phyloP scores from a whole-genome alignment of 352 stramenopile species.

The Phytopythium helicoides region DNA sequence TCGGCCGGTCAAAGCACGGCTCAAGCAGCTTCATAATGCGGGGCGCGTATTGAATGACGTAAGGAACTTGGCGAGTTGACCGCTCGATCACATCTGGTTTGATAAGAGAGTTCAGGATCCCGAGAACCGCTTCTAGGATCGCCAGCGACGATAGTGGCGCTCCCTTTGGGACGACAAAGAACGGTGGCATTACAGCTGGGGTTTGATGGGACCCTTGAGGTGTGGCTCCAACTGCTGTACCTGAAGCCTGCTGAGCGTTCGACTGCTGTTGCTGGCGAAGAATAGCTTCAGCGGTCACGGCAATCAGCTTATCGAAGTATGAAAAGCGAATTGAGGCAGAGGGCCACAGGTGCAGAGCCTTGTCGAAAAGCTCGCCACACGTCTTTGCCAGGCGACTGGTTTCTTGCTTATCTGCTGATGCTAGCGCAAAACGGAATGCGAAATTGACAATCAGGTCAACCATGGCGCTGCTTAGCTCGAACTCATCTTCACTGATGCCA shows the following conservation, averaged over 20 bases:
- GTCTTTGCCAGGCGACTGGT: constrained; percentile 87
- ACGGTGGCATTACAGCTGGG: constrained; percentile 65
- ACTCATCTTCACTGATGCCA: constrained; percentile 74
- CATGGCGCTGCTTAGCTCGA: constrained; percentile 84
- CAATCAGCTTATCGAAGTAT: constrained; percentile 91
- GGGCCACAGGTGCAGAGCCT: constrained; percentile 81
- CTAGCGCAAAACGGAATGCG: constrained; percentile 82
- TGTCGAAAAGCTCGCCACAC: constrained; percentile 87
- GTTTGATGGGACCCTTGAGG: constrained; percentile 16
- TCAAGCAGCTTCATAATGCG: constrained; percentile 89
- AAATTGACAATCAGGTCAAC: constrained; percentile 93
- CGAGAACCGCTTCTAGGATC: constrained; percentile 84
- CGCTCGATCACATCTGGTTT: constrained; percentile 68
- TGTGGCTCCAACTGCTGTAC: constrained; percentile 5
- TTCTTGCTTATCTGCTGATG: constrained; percentile 88
- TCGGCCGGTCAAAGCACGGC: constrained; percentile 85
- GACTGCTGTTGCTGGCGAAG: constrained; percentile 74
- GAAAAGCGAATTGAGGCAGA: constrained; percentile 86
- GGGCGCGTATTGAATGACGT: constrained; percentile 85
- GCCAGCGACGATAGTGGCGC: constrained; percentile 82
- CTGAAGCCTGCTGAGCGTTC: constrained; percentile 5
- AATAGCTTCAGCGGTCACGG: constrained; percentile 81
- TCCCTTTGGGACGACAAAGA: constrained; percentile 80
- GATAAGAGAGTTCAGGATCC: constrained; percentile 85
- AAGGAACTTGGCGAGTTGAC: constrained; percentile 72